These are phyloP conservation scores for Bertia moriformis DNA, from an alignment of 2,329 filamentous ascomycete species.

Conservation along the genomic window DNA sequence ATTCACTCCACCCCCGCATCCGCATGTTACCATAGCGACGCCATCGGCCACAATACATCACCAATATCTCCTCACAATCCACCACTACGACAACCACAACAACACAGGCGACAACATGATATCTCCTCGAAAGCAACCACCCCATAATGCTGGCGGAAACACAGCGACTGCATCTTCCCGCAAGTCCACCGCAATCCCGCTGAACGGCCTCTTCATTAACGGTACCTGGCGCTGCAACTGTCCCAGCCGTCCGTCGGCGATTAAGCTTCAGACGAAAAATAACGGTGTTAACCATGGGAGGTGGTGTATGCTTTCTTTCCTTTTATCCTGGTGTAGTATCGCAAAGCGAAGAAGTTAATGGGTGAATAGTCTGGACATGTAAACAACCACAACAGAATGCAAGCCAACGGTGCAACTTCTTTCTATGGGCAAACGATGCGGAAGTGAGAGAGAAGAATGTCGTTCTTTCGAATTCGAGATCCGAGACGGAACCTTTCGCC, in stretches of 20 bases:
- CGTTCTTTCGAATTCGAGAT: slow-evolving; percentile 29
- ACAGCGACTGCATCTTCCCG: too few species aligned
- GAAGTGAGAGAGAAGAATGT: slow-evolving; percentile 31
- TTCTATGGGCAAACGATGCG: slow-evolving; percentile 45
- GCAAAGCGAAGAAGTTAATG: background rate
- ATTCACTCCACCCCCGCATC: too few species aligned
- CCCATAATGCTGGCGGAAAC: too few species aligned
- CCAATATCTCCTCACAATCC: too few species aligned
- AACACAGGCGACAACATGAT: too few species aligned
- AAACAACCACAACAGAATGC: slow-evolving; percentile 27
- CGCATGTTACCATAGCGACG: too few species aligned
- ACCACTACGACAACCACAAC: too few species aligned
- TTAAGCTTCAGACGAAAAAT: slow-evolving; percentile 41
- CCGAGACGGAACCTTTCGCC: slow-evolving; percentile 4
- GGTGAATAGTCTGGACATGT: slow-evolving; percentile 37
- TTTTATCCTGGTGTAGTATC: background rate
- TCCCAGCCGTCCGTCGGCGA: slow-evolving; percentile 32
- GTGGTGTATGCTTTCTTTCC: slow-evolving; percentile 24
- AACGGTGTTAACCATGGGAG: slow-evolving; percentile 36
- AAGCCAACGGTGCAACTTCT: slow-evolving; percentile 35
- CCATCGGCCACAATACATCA: too few species aligned
- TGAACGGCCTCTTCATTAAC: slow-evolving; percentile 21
- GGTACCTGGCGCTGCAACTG: slow-evolving; percentile 39
- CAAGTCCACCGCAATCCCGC: background rate
- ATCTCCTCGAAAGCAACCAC: too few species aligned